Evolutionary conservation across 2,329 filamentous ascomycete genomes (phyloP).

Genomic region (Tympanopsis confertula): DNA sequence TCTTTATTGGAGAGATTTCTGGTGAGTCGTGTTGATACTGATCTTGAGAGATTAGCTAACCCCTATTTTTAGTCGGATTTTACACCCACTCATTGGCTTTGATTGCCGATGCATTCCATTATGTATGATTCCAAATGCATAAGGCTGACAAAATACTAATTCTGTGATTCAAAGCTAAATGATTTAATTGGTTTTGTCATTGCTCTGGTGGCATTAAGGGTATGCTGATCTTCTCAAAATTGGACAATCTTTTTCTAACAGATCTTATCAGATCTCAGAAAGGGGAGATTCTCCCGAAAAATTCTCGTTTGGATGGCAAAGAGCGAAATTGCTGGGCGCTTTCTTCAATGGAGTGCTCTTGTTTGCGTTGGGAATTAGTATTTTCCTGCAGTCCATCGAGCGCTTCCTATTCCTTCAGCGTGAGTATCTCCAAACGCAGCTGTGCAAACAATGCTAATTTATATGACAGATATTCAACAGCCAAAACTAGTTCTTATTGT

Average conservation of each 20-base stretch:
- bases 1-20: conserved; percentile 38
- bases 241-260: neutral
- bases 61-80: conserved; percentile 40
- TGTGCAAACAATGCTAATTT: neutral
- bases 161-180: conserved; percentile 37
- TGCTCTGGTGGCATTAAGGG: conserved; percentile 51
- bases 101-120: conserved; percentile 70
- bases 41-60: neutral
- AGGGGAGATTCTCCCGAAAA: conserved; percentile 40
- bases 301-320: conserved; percentile 66
- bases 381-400: conserved; percentile 63
- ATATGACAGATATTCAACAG: conserved; percentile 42
- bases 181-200: conserved; percentile 61
- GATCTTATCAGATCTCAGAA: conserved; percentile 37
- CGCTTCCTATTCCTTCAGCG: conserved; percentile 48
- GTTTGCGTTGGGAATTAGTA: conserved; percentile 59
- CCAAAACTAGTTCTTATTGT: conserved; percentile 58
- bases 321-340: conserved; percentile 60
- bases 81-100: conserved; percentile 61
- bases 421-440: conserved; percentile 14
- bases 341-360: conserved; percentile 76
- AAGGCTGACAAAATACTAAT: neutral
- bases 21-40: conserved; percentile 17
- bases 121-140: conserved; percentile 31
- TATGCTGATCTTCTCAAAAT: conserved; percentile 18